phyloP scores from a whole-genome alignment of 139 green algal genomes.

The Coelastrella sp. region DNA sequence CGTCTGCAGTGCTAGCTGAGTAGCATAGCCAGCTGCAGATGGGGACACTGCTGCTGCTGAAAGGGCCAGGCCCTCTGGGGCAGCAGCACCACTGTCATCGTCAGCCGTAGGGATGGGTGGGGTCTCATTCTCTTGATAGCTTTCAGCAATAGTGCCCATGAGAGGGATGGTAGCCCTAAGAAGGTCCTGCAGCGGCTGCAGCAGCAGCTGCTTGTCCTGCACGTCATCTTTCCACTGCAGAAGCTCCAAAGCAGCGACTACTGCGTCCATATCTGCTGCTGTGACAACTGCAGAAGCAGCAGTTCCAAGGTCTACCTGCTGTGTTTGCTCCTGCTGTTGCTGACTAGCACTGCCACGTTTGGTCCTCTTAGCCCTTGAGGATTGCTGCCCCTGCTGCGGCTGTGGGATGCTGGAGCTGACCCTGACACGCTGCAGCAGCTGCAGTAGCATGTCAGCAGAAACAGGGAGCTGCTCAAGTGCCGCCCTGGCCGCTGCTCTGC shows the following conservation, averaged over 20 bases:
- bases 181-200: conserved; percentile 54
- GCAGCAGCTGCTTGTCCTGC: neutral
- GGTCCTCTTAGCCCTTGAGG: neutral
- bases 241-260: conserved; percentile 66
- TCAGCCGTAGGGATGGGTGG: neutral
- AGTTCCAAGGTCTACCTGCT: no score
- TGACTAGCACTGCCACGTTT: neutral
- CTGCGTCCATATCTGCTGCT: conserved; percentile 20
- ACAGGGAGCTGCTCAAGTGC: conserved; percentile 61
- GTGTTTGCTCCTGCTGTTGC: no score
- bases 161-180: conserved; percentile 45
- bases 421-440: conserved; percentile 37
- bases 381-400: conserved; percentile 20
- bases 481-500: conserved; percentile 52
- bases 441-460: conserved; percentile 47
- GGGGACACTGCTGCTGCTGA: neutral
- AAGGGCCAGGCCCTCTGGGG: neutral
- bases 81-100: neutral
- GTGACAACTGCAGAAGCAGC: conserved; percentile 2
- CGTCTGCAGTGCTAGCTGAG: conserved; percentile 68
- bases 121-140: neutral
- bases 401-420: neutral
- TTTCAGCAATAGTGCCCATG: conserved; percentile 49
- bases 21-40: conserved; percentile 64
- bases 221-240: conserved; percentile 73